Evolutionary conservation across 2,329 filamentous ascomycete genomes (phyloP), one percentile per base, ranked within the genome.

Genomic region (Alternaria ventricosa): DNA sequence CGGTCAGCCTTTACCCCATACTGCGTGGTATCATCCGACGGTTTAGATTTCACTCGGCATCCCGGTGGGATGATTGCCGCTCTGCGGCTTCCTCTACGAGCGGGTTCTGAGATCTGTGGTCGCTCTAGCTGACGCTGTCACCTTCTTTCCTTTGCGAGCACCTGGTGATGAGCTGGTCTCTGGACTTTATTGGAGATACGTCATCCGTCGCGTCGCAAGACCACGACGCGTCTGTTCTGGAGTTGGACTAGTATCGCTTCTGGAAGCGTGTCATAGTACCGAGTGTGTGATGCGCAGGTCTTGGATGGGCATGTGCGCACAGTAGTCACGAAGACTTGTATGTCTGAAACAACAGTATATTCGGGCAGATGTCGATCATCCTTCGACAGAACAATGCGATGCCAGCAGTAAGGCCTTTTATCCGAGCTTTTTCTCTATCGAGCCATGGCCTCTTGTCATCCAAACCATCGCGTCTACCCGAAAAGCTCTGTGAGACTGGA

Each of bases 51-150:
- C n/a, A 41, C 36, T 41, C 36, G 36, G 0, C n/a, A 2, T 3
- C 5, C 36, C 0, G 36, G n/a, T 18, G n/a, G n/a, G 1, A 41
- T 0, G 0, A 41, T 1, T 41, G 9, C 15, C 4, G 11, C 9
- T 41, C 36, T 18, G 36, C 36, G 6, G 15, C 15, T 41, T 41
- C 36, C n/a, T 11, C 36, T 15, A 41, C 36, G 36, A 41, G 36
- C 36, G 9, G 0, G n/a, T 18, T 41, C 5, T 41, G n/a, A 41
- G n/a, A 41, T 41, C 36, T n/a, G 15, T 41, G n/a, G n/a, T 41
- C 9, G n/a, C n/a, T 41, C 5, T 0, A 18, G 4, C 36, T 3
- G 36, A 41, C n/a, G 36, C 36, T 41, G 36, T 41, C n/a, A 41
- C 9, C 36, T 0, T 18, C 36, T 41, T 41, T 41, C 15, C 36